Evolutionary conservation across 305 asterid genomes (phyloP).

Genomic region (Solanum hybrid): DNA sequence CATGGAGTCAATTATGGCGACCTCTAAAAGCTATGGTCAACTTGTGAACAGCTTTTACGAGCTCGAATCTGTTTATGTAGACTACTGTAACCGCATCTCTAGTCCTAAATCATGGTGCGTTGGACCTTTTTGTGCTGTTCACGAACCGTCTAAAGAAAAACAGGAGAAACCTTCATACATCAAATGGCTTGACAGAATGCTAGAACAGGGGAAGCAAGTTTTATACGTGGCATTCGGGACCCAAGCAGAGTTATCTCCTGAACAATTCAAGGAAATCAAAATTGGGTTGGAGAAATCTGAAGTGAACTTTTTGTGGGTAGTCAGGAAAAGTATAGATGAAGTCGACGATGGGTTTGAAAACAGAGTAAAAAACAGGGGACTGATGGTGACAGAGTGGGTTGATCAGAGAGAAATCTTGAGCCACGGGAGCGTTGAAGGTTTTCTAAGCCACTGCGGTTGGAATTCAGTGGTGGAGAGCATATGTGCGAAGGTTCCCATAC

Average conservation of each 20-base stretch:
- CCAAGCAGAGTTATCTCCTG: not conserved
- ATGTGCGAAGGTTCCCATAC: too few species aligned
- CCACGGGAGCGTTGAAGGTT: too few species aligned
- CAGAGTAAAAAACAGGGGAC: too few species aligned
- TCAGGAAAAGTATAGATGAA: slow-evolving; percentile 14
- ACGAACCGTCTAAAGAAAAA: too few species aligned
- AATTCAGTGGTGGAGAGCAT: too few species aligned
- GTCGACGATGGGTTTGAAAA: not conserved
- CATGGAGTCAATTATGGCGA: not conserved
- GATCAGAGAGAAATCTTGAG: too few species aligned
- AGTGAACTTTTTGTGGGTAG: slow-evolving; percentile 53
- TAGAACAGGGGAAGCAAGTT: slow-evolving; percentile 21
- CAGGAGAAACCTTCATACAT: slow-evolving; percentile 29
- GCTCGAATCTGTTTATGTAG: slow-evolving; percentile 33
- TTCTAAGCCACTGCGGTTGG: too few species aligned
- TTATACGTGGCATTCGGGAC: slow-evolving; percentile 56
- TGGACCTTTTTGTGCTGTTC: slow-evolving; percentile 16
- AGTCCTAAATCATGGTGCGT: slow-evolving; percentile 21
- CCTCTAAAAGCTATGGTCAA: slow-evolving; percentile 30
- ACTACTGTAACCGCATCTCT: slow-evolving; percentile 4
- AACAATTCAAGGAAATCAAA: slow-evolving; percentile 48
- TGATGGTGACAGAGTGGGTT: too few species aligned
- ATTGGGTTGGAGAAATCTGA: slow-evolving; percentile 33
- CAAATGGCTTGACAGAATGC: slow-evolving; percentile 44
- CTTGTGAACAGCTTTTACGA: slow-evolving; percentile 43